These are phyloP conservation scores for Platanus orientalis DNA, from an alignment of 164 flowering plant species.

Conservation along the genomic window DNA sequence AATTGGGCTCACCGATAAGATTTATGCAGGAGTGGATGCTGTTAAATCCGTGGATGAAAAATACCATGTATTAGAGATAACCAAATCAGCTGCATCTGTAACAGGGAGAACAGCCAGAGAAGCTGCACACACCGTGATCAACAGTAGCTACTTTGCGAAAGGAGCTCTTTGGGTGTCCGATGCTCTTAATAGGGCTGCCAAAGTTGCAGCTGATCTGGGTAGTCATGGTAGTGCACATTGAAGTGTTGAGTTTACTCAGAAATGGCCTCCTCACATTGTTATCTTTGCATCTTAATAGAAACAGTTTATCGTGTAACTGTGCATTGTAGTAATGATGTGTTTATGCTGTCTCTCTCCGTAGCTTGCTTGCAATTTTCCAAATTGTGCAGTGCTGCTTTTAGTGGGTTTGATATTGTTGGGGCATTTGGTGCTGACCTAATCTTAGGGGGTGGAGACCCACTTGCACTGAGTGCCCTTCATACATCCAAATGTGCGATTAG, in stretches of 20 bases:
- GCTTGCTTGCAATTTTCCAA: too few species aligned
- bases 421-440: too few species aligned
- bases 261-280: background rate
- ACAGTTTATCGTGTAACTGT: too few species aligned
- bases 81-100: conserved; percentile 51
- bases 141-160: conserved; percentile 71
- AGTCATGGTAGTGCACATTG: conserved; percentile 26
- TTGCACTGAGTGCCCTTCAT: too few species aligned
- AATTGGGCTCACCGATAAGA: conserved; percentile 62
- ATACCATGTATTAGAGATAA: conserved; percentile 49
- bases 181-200: conserved; percentile 61
- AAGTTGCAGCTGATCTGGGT: conserved; percentile 73
- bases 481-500: too few species aligned
- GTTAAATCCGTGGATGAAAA: conserved; percentile 57
- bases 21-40: conserved; percentile 61
- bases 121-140: conserved; percentile 62
- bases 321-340: too few species aligned
- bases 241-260: background rate
- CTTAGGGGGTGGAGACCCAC: too few species aligned
- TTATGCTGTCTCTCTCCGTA: too few species aligned
- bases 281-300: background rate
- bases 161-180: conserved; percentile 85
- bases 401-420: too few species aligned
- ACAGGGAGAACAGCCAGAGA: conserved; percentile 63
- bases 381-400: too few species aligned